Conservation (phyloP, 805 yeast genomes). For the Metschnikowia drakensbergensis region DNA sequence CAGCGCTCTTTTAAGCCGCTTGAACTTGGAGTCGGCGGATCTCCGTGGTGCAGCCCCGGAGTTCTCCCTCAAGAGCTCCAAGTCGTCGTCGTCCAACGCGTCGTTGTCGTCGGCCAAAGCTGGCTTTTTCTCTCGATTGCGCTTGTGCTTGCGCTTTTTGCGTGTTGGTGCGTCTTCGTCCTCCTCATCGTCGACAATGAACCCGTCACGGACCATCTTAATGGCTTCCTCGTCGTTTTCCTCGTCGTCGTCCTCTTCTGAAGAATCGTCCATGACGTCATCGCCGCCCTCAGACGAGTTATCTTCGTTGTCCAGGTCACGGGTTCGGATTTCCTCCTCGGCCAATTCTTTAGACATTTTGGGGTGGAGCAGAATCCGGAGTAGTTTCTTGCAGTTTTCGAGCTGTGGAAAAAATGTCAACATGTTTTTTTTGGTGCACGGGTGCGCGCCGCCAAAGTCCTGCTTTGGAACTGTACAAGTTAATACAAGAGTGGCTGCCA, state of each 20-base stretch:
- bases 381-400: background rate
- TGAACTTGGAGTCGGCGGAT: conserved; percentile 50
- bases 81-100: conserved; percentile 89
- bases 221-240: conserved; percentile 87
- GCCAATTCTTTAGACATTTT: conserved; percentile 34
- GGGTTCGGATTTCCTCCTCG: conserved; percentile 37
- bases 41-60: conserved; percentile 57
- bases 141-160: conserved; percentile 28
- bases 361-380: background rate
- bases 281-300: conserved; percentile 35
- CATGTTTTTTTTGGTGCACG: conserved; percentile 10
- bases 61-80: conserved; percentile 86
- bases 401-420: conserved; percentile 3
- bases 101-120: conserved; percentile 42
- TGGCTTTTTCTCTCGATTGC: conserved; percentile 16
- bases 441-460: conserved; percentile 4
- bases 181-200: conserved; percentile 87
- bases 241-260: conserved; percentile 88
- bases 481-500: too few relatives aligned
- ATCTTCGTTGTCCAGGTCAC: conserved; percentile 23
- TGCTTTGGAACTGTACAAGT: background rate
- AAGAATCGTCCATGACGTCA: conserved; percentile 57
- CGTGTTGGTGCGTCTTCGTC: conserved; percentile 42
- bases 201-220: conserved; percentile 79
- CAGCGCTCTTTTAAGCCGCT: conserved; percentile 76